These are phyloP conservation scores for Thraustotheca clavata DNA, from an alignment of 352 stramenopile species.

Conservation along the genomic window DNA sequence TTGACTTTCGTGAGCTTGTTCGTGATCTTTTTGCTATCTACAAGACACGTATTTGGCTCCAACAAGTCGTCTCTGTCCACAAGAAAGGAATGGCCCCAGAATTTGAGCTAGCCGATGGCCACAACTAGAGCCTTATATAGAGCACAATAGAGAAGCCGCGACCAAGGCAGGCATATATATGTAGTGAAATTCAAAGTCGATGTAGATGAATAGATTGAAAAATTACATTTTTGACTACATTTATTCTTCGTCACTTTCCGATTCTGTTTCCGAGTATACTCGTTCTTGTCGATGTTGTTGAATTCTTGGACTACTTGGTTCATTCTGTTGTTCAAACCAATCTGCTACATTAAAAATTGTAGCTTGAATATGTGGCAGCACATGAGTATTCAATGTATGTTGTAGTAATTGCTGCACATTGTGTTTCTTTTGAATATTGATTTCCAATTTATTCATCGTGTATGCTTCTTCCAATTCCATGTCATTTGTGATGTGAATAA, in stretches of 20 bases:
- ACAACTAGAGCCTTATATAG: conserved; percentile 5
- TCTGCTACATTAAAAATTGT: background rate
- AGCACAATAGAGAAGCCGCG: background rate
- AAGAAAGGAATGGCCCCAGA: conserved; percentile 2
- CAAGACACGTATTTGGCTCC: conserved; percentile 88
- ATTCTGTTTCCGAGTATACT: conserved; percentile 10
- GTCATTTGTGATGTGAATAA: conserved; percentile 13
- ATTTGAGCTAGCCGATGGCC: background rate
- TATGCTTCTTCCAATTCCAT: conserved; percentile 8
- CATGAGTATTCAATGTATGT: background rate
- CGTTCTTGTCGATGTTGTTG: background rate
- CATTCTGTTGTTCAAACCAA: background rate
- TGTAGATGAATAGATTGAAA: background rate
- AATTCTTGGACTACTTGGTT: background rate
- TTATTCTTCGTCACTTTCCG: conserved; percentile 16
- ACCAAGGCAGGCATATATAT: background rate
- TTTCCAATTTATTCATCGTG: background rate
- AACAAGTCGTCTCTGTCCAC: conserved; percentile 42
- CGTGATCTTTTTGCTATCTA: conserved; percentile 87
- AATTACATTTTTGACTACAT: background rate
- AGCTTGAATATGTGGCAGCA: background rate
- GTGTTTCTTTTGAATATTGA: background rate
- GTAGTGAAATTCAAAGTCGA: background rate
- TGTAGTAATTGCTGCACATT: too few relatives aligned
- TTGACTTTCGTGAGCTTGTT: conserved; percentile 86